phyloP scores from a whole-genome alignment of 768 basidiomycete genomes.

The Grammothele lineata region DNA sequence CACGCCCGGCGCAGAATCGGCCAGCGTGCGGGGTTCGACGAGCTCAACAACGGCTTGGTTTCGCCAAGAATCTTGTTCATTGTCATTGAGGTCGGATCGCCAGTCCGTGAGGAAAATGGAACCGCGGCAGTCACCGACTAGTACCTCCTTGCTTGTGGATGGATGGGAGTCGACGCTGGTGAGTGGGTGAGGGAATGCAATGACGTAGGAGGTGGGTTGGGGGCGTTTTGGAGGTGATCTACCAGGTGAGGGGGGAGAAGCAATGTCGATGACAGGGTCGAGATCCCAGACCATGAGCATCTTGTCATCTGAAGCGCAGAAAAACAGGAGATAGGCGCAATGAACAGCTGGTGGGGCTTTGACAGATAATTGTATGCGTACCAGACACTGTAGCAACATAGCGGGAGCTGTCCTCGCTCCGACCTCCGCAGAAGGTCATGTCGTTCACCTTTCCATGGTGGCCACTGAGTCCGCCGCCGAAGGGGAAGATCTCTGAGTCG shows the following conservation, averaged over 20 bases:
- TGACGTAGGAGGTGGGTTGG: constrained; percentile 76
- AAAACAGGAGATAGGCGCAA: no score
- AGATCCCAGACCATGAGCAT: constrained; percentile 88
- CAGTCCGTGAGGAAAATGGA: constrained; percentile 79
- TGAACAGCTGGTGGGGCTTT: no score
- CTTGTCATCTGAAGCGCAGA: constrained; percentile 62
- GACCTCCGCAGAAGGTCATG: constrained; percentile 77
- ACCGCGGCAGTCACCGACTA: constrained; percentile 72
- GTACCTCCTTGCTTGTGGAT: constrained; percentile 69
- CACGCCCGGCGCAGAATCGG: constrained; percentile 45
- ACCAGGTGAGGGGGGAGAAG: constrained; percentile 33
- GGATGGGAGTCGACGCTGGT: constrained; percentile 67
- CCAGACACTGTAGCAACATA: constrained; percentile 84
- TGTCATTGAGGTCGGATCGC: constrained; percentile 62
- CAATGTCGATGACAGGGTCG: constrained; percentile 47
- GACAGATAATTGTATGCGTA: constrained; percentile 22
- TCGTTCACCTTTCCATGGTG: constrained; percentile 78
- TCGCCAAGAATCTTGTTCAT: constrained; percentile 51
- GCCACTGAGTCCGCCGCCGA: constrained; percentile 78
- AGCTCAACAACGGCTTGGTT: constrained; percentile 67
- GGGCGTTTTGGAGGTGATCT: constrained; percentile 38
- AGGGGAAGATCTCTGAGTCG: constrained; percentile 55
- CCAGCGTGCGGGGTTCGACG: constrained; percentile 61
- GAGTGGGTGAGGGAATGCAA: constrained; percentile 70
- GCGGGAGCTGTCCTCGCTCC: constrained; percentile 58